A percentile compares a stretch with the other conserved stretches of the same genome.
These are phyloP conservation scores for Pezizomycotina sp. DNA, from an alignment of 2,329 filamentous ascomycete genomes.

Conservation along the genomic window DNA sequence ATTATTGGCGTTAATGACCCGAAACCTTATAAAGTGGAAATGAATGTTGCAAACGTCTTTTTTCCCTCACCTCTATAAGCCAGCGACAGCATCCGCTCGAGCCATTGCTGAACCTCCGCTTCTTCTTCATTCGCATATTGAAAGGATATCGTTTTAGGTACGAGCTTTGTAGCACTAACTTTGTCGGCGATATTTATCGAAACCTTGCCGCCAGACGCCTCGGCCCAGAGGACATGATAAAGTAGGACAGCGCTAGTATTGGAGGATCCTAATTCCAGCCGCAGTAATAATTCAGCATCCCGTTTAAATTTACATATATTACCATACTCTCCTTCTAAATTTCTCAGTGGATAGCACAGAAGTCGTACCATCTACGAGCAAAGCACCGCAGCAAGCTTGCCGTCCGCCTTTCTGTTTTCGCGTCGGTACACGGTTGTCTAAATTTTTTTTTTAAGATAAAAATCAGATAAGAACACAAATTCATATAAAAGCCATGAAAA, in stretches of 20 bases:
- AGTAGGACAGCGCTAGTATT: constrained; percentile 44
- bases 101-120: constrained; percentile 47
- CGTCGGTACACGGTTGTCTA: no score
- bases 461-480: no score
- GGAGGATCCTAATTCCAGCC: constrained; percentile 3
- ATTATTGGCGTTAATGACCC: not conserved
- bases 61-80: constrained; percentile 36
- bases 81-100: constrained; percentile 45
- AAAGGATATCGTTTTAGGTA: no score
- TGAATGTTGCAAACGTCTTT: not conserved
- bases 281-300: not conserved
- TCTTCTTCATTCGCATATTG: constrained; percentile 34
- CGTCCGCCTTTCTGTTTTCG: no score
- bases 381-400: no score
- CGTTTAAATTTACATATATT: constrained; percentile 1
- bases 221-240: constrained; percentile 72
- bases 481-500: no score
- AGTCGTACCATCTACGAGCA: not conserved
- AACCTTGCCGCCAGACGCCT: constrained; percentile 43
- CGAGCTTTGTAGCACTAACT: no score
- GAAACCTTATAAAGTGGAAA: not conserved
- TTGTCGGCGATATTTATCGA: constrained; percentile 56
- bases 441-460: no score
- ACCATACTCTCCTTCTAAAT: constrained; percentile 1
- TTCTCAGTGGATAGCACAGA: not conserved